Base-by-base conservation (phyloP, 2,329 filamentous ascomycete genomes). In the Alternaria sp. region DNA sequence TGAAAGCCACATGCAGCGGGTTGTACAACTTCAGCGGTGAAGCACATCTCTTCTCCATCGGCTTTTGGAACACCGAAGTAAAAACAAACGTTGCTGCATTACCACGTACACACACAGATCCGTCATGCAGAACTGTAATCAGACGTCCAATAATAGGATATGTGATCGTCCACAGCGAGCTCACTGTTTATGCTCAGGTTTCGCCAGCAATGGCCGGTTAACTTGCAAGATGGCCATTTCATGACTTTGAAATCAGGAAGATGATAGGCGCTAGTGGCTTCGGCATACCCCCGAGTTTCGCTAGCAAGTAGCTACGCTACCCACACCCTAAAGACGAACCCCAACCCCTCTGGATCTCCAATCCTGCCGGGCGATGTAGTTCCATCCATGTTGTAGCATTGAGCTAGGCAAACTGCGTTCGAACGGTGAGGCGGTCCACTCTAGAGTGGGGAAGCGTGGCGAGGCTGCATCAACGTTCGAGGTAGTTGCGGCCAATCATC, bases 1-100 rank as follows among this genome's bases (percentile, higher is more conserved):
- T 57, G 54, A 58, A 59, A 64, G 65, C 65, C 66, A 62, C 66
- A 61, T 62, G 61, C 66, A 51, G 41, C 49, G 54, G 64, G 74
- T 75, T 51, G 69, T 69, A 76, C 73, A 75, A 59, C 63, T 72
- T 67, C 70, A 68, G 75, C 73, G 74, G 75, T 76, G 73, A 72
- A 63, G 55, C 55, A 41, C 49, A 38, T 52, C 22, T 45, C 30
- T 51, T 52, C 41, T 54, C 48, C 46, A 32, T 57, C 54, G 53
- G 45, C 58, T 45, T 43, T 40, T 41, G 25, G 32, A 53, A 52
- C 49, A 61, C 59, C 43, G 16, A 54, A 49, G 36, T n/a, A 46
- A 61, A 61, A 58, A 53, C 20, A 48, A 60, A 53, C 11, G 34
- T 44, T 43, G 22, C 41, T 40, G 32, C 56, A 57, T 16, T 48